These are phyloP conservation scores for Capsicum baccatum DNA, from an alignment of 257 asterid species.

Conservation along the genomic window DNA sequence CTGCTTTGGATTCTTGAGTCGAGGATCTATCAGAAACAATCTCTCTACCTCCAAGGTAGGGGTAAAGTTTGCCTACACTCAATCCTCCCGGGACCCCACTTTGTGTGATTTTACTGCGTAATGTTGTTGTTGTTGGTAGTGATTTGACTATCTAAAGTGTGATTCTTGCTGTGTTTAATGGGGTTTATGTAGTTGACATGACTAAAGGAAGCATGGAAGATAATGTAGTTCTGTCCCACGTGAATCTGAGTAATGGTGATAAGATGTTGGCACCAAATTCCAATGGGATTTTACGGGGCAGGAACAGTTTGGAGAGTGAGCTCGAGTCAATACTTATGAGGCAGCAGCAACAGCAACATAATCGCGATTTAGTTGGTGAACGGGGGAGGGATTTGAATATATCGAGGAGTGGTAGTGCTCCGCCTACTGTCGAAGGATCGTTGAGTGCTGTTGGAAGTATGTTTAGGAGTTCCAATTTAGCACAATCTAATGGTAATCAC, in stretches of 20 bases:
- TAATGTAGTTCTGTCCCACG: conserved; percentile 32
- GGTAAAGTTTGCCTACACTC: too few relatives aligned
- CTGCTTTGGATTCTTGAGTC: too few relatives aligned
- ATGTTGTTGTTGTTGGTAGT: neutral
- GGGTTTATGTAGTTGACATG: conserved; percentile 25
- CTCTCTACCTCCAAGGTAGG: too few relatives aligned
- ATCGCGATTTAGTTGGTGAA: conserved; percentile 47
- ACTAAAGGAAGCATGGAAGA: conserved; percentile 30
- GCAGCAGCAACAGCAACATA: conserved; percentile 44
- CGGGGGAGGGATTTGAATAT: conserved; percentile 59
- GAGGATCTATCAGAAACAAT: too few relatives aligned
- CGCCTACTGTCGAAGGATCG: conserved; percentile 82
- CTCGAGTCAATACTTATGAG: conserved; percentile 62
- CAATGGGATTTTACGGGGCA: conserved; percentile 51
- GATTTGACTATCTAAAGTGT: neutral
- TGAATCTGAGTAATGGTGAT: conserved; percentile 28
- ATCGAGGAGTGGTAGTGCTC: conserved; percentile 82
- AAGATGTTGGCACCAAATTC: conserved; percentile 52
- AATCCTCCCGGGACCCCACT: too few relatives aligned
- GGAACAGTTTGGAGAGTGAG: conserved; percentile 56
- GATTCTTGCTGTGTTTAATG: neutral
- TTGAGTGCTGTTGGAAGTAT: conserved; percentile 59
- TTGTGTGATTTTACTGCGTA: neutral
- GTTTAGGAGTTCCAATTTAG: conserved; percentile 45
- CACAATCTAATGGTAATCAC: conserved; percentile 29